Base-by-base conservation (phyloP, 2,329 filamentous ascomycete species). In the Scolecobasidium constrictum region DNA sequence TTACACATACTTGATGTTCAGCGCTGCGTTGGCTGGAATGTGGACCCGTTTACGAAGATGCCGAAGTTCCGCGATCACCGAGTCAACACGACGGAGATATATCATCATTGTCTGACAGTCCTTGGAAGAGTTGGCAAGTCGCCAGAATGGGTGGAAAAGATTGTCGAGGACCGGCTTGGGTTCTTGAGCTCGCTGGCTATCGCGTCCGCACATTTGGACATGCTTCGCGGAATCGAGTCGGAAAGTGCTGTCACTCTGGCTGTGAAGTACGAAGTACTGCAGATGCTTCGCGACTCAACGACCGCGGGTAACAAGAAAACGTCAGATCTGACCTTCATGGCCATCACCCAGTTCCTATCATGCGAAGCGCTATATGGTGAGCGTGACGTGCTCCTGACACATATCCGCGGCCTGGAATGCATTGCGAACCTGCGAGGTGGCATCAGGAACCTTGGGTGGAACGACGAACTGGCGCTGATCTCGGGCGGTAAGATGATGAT, bases 101-200 rank as follows among this genome's bases (percentile, higher is more conserved):
- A 31, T 31, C 26, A 31, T 31, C 26, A 31, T n/a, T 31, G 26
- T 31, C 26, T 31, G 26, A 31, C 26, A 31, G 26, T n/a, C 26
- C 26, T 31, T 31, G 26, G 26, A 7, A 7, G 26, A 9, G 26
- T 31, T n/a, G 26, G 26, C 26, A 31, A 31, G n/a, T 31, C 26
- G 9, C 26, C 26, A n/a, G 26, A 7, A 9, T 31, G 26, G 26
- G 26, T 31, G n/a, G 26, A 31, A 31, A 7, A n/a, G 26, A 31
- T 31, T n/a, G 26, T n/a, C 9, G 26, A 31, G n/a, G 26, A 31
- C 26, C 9, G n/a, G 26, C 26, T 31, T n/a, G 26, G 26, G 9
- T 31, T 31, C 26, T n/a, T 31, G 9, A 31, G 26, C 26, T 31
- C 26, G 26, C 26, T 31, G 9, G 26, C 26, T n/a, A 9, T 31